Conservation (phyloP, 768 basidiomycete genomes). For the Dacryopinax primogenitus region DNA sequence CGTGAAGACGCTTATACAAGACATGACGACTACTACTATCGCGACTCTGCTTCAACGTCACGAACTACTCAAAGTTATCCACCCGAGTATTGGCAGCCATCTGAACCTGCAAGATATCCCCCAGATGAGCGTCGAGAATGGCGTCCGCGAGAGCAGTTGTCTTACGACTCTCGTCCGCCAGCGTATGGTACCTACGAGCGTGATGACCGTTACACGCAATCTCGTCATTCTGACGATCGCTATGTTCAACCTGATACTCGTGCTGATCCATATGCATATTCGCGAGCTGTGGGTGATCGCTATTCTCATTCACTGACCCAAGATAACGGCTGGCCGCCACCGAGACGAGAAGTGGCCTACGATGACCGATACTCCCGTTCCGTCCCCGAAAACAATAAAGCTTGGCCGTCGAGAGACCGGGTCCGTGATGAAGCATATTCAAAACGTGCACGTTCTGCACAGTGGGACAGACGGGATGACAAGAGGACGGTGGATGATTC, state of each 20-base stretch:
- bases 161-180: constrained; percentile 1
- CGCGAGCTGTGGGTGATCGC: constrained; percentile 33
- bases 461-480: neutral
- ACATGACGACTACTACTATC: neutral
- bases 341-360: neutral
- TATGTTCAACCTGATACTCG: constrained; percentile 37
- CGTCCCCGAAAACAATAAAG: neutral
- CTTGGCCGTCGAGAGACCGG: neutral
- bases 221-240: constrained; percentile 27
- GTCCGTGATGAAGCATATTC: neutral
- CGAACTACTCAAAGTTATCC: neutral
- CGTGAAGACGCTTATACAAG: constrained; percentile 5
- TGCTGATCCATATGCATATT: constrained; percentile 37
- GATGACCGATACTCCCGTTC: constrained; percentile 2
- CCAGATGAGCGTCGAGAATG: constrained; percentile 6
- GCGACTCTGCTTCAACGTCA: neutral
- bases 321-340: neutral
- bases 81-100: neutral
- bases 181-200: neutral
- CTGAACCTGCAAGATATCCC: neutral
- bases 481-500: constrained; percentile 34
- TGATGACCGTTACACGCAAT: neutral
- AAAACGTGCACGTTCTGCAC: neutral
- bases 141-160: constrained; percentile 2
- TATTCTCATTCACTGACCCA: constrained; percentile 28